Evolutionary conservation across 2,329 filamentous ascomycete species (phyloP), one percentile per base, ranked within the genome.

Genomic region (Trichoderma atroviride): DNA sequence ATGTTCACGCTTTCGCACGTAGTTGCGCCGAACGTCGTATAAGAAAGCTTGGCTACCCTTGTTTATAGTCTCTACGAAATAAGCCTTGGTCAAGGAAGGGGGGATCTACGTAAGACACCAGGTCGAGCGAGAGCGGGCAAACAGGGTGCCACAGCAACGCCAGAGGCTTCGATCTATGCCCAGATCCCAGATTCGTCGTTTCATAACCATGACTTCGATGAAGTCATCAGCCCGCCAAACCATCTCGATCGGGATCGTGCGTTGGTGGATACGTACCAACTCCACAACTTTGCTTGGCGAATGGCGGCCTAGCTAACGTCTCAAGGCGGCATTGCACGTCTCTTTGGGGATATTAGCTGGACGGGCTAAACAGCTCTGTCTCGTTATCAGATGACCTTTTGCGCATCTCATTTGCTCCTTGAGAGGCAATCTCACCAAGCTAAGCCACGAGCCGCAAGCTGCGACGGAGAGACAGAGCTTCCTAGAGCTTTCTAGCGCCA

Each of bases 171-270:
- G 68, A 65, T 69, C 68, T 40, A 13, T 60, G 56, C 43, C 61
- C 55, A 50, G 53, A 66, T 66, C 47, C 61, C 50, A 66, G 68
- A 69, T 69, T 66, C 43, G n/a, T 55, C 61, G 68, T 61, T 61
- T 55, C 37, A 47, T 35, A 19, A 16, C 68, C 19, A 64, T 47
- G 53, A 37, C 60, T 22, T 40, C 55, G 61, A 69, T 69, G 68
- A 69, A 65, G 68, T 69, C 68, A 69, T 69, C n/a, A 55, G 55
- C 29, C 19, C 43, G 19, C 27, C 31, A 27, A 52, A n/a, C 19
- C 31, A 59, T 59, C 60, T 60, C 68, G 68, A 69, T 69, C 68
- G 61, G 37, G 68, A 69, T 60, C 57, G 63, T 31, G 53, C 29
- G 31, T 14, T 6, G 37, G 64, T 59, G 64, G 64, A 31, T 58